Conservation (phyloP, 2,329 filamentous ascomycete species). For the Diaporthe aspalathi region DNA sequence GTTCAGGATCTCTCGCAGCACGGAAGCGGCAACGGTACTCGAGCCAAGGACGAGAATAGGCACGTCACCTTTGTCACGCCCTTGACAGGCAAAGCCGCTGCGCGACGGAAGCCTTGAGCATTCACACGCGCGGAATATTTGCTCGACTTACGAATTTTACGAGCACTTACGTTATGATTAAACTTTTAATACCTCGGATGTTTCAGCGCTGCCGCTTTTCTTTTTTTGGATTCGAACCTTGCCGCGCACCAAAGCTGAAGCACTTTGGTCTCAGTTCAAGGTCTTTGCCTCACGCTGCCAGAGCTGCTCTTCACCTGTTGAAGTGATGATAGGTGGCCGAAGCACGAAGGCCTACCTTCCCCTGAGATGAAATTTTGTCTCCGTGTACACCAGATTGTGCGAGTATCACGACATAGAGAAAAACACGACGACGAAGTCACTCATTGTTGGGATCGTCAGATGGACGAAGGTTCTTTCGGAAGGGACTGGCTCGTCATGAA, state of each 20-base stretch:
- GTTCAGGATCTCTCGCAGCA: slow-evolving; percentile 53
- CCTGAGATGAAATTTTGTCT: slow-evolving; percentile 7
- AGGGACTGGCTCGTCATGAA: slow-evolving; percentile 12
- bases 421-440: background rate
- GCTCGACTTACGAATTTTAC: slow-evolving; percentile 32
- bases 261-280: slow-evolving; percentile 7
- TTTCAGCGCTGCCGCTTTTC: slow-evolving; percentile 24
- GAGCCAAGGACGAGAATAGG: slow-evolving; percentile 64
- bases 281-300: slow-evolving; percentile 2
- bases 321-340: background rate
- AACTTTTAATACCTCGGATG: slow-evolving; percentile 34
- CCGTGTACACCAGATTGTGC: slow-evolving; percentile 32
- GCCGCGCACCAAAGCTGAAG: background rate
- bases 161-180: slow-evolving; percentile 30
- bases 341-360: background rate
- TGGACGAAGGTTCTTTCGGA: background rate
- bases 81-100: slow-evolving; percentile 50
- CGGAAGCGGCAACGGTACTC: slow-evolving; percentile 52
- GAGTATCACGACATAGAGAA: slow-evolving; percentile 26
- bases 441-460: slow-evolving; percentile 1
- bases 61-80: slow-evolving; percentile 67
- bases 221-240: slow-evolving; percentile 26
- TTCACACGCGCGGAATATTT: background rate
- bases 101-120: slow-evolving; percentile 35
- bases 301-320: background rate